Percentiles rank a stretch among this genome's conserved stretches.
Evolutionary conservation across 1,284 basidiomycete genomes (phyloP).

Genomic region (Melampsora larici-populina): DNA sequence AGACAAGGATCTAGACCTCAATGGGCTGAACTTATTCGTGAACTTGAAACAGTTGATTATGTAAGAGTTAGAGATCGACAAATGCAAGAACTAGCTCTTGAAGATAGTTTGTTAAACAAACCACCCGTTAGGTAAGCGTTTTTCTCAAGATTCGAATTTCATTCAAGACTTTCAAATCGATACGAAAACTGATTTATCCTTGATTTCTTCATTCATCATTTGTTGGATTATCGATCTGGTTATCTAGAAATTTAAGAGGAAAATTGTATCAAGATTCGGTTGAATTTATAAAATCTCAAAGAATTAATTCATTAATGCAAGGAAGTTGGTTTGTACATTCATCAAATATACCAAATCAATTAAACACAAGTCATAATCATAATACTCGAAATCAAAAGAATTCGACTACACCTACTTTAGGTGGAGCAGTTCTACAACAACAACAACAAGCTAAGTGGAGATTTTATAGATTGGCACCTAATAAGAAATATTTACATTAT

Average conservation of each 20-base stretch:
- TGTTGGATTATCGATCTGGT: constrained; percentile 33
- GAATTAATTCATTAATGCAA: constrained; percentile 78
- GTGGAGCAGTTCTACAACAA: constrained; percentile 10
- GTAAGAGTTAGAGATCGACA: constrained; percentile 81
- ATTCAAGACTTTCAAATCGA: background rate
- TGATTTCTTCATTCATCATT: constrained; percentile 5
- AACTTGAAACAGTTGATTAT: constrained; percentile 82
- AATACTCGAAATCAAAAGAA: constrained; percentile 62
- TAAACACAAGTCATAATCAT: constrained; percentile 57
- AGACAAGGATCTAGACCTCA: constrained; percentile 56
- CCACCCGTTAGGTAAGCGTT: constrained; percentile 70
- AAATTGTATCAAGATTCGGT: constrained; percentile 86
- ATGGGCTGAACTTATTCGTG: constrained; percentile 80
- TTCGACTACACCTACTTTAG: constrained; percentile 7
- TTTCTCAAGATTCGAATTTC: background rate
- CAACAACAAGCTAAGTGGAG: constrained; percentile 48
- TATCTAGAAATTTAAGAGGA: constrained; percentile 71
- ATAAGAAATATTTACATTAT: constrained; percentile 74
- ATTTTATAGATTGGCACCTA: constrained; percentile 56
- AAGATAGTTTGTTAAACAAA: constrained; percentile 82
- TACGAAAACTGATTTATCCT: background rate
- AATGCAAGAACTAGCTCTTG: constrained; percentile 86
- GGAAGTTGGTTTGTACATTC: constrained; percentile 89
- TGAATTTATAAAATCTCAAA: constrained; percentile 85
- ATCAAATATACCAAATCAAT: constrained; percentile 59